These are phyloP conservation scores for Cymbopogon citratus DNA, from an alignment of 176 grass and related monocot genomes.

Conservation along the genomic window DNA sequence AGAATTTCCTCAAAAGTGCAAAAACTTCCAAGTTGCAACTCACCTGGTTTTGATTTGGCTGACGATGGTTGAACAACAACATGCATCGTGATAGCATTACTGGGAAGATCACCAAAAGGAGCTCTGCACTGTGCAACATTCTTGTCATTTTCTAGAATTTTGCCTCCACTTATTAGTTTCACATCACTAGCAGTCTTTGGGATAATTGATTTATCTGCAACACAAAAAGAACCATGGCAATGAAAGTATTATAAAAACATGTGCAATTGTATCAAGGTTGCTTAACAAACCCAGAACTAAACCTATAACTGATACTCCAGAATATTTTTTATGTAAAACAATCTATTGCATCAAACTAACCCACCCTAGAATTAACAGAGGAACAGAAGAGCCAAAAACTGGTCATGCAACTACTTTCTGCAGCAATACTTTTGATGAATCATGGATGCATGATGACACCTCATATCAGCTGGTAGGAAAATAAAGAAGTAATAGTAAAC, in stretches of 20 bases:
- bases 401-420: background rate
- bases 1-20: background rate
- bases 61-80: conserved; percentile 65
- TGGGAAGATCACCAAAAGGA: conserved; percentile 63
- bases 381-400: background rate
- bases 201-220: conserved; percentile 60
- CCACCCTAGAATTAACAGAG: background rate
- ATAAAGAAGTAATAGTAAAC: conserved; percentile 6
- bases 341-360: background rate
- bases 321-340: background rate
- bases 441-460: background rate
- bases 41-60: conserved; percentile 65
- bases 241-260: conserved; percentile 1
- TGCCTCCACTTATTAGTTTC: conserved; percentile 66
- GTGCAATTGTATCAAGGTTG: background rate
- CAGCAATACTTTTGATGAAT: background rate
- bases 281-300: conserved; percentile 13
- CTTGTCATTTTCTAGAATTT: conserved; percentile 74
- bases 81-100: conserved; percentile 62
- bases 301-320: background rate
- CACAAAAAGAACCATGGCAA: conserved; percentile 12
- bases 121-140: conserved; percentile 62
- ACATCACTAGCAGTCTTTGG: conserved; percentile 69
- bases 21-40: conserved; percentile 6
- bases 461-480: background rate